Percentiles rank a stretch among this genome's conserved stretches.
phyloP scores from a whole-genome alignment of 331 rosid genomes.

The Spiraea crenata region DNA sequence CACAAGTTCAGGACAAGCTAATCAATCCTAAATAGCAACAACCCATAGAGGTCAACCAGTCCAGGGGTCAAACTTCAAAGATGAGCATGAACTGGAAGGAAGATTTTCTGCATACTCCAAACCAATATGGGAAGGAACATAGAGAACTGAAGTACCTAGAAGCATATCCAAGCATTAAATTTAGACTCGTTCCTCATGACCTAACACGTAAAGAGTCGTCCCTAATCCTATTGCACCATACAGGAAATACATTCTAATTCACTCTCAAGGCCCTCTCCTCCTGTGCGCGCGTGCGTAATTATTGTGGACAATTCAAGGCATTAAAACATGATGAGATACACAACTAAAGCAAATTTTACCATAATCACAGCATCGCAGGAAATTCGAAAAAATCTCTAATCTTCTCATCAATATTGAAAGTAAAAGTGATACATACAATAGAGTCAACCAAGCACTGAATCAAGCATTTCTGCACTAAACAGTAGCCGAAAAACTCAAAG shows the following conservation, averaged over 20 bases:
- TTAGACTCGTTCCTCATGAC: background rate
- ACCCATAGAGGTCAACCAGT: background rate
- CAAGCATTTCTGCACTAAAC: background rate
- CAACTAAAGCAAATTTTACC: background rate
- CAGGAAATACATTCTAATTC: too few species aligned
- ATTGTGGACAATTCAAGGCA: too few species aligned
- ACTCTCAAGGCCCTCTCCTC: background rate
- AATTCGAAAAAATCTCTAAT: background rate
- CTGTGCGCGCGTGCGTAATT: too few species aligned
- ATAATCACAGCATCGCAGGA: background rate
- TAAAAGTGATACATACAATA: background rate
- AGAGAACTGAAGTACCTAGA: background rate
- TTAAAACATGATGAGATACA: background rate
- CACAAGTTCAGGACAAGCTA: background rate
- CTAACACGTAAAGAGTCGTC: background rate
- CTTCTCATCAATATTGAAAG: background rate
- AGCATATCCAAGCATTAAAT: background rate
- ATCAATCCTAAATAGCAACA: background rate
- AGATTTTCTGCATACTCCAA: background rate
- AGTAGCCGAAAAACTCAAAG: background rate
- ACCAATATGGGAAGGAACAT: background rate
- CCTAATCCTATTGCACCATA: too few species aligned
- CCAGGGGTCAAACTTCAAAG: background rate
- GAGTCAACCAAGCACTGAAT: background rate
- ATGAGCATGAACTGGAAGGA: background rate